phyloP scores from a whole-genome alignment of 2,329 filamentous ascomycete species.

The Penicillium sp. region DNA sequence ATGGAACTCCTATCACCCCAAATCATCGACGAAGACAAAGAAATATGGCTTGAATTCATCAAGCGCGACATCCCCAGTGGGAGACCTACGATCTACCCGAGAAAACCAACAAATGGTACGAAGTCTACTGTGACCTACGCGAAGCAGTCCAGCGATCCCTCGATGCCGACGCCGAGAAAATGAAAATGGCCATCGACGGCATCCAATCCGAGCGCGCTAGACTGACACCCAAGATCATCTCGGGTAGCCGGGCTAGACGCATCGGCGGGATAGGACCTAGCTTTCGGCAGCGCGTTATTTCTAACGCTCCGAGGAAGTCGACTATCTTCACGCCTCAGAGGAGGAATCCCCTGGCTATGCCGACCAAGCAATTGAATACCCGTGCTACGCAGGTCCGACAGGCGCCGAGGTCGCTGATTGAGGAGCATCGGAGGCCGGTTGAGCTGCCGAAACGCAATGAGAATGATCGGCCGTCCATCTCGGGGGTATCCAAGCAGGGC shows the following conservation, averaged over 20 bases:
- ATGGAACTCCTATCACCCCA: constrained; percentile 75
- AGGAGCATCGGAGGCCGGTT: constrained; percentile 34
- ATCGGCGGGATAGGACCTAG: constrained; percentile 25
- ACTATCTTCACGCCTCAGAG: constrained; percentile 34
- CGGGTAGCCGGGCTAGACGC: constrained; percentile 27
- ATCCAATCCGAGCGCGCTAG: constrained; percentile 55
- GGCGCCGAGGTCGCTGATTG: constrained; percentile 41
- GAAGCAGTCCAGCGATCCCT: constrained; percentile 55
- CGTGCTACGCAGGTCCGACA: constrained; percentile 36
- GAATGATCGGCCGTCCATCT: constrained; percentile 11
- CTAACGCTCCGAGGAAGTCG: constrained; percentile 25
- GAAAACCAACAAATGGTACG: constrained; percentile 67
- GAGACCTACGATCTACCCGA: constrained; percentile 61
- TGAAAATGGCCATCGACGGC: constrained; percentile 55
- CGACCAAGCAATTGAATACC: constrained; percentile 40
- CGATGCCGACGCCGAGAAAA: constrained; percentile 52
- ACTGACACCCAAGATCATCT: constrained; percentile 55
- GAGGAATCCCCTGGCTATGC: constrained; percentile 36
- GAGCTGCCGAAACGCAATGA: constrained; percentile 15
- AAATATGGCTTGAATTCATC: constrained; percentile 77
- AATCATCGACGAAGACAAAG: constrained; percentile 61
- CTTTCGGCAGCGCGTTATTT: background rate
- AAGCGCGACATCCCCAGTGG: constrained; percentile 66
- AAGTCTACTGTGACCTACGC: constrained; percentile 67
- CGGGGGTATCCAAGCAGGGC: constrained; percentile 13